These are phyloP conservation scores for Vigna nakashimae DNA, from an alignment of 306 rosid genomes.

Conservation along the genomic window DNA sequence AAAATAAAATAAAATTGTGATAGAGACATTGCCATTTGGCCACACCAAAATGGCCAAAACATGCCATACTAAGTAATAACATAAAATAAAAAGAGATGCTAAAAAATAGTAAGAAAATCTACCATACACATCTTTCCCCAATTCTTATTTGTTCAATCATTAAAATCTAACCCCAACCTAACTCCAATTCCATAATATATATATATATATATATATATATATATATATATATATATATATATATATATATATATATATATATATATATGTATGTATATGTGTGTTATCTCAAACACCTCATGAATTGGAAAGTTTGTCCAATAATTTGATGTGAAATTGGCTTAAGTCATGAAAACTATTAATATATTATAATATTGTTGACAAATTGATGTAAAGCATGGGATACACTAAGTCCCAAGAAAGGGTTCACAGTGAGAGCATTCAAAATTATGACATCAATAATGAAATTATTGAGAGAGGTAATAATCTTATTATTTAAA, in stretches of 20 bases:
- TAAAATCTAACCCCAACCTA: conserved; percentile 44
- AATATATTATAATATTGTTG: conserved; percentile 33
- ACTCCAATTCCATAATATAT: conserved; percentile 18
- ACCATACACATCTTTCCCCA: conserved; percentile 25
- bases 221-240: too few species aligned
- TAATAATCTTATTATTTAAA: too few species aligned
- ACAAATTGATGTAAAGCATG: conserved; percentile 27
- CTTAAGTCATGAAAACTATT: conserved; percentile 51
- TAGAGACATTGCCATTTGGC: conserved; percentile 46
- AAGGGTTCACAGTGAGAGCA: conserved; percentile 44
- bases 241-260: too few species aligned
- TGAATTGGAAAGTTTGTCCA: conserved; percentile 43
- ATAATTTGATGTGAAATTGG: conserved; percentile 51
- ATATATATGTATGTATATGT: too few species aligned
- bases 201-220: too few species aligned
- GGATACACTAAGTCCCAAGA: conserved; percentile 54
- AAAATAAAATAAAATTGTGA: conserved; percentile 37
- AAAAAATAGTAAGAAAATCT: not conserved
- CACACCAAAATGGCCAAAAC: conserved; percentile 23
- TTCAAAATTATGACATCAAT: conserved; percentile 39
- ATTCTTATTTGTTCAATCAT: conserved; percentile 34
- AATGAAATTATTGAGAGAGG: not conserved
- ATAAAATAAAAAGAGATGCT: not conserved
- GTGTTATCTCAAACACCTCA: not conserved
- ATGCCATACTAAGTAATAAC: conserved; percentile 29